A percentile compares a stretch with the other conserved stretches of the same genome.
Evolutionary conservation across 768 basidiomycete species (phyloP).

Genomic region (Mycena albidolilacea): DNA sequence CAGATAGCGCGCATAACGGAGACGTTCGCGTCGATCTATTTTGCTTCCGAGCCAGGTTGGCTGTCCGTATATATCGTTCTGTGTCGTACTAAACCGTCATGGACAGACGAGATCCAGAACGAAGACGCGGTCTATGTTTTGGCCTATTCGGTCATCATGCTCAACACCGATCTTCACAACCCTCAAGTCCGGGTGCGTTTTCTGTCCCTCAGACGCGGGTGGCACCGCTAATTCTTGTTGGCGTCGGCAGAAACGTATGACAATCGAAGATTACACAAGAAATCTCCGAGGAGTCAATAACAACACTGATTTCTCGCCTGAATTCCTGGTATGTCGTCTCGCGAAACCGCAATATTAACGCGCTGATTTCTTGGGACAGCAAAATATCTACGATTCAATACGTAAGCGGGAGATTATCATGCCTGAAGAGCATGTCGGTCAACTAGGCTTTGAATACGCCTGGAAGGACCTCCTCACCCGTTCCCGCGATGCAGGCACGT

Average conservation of each 20-base stretch:
- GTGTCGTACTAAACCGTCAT: slow-evolving; percentile 19
- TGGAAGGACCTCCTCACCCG: slow-evolving; percentile 96
- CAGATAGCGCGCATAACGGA: slow-evolving; percentile 96
- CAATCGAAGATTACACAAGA: slow-evolving; percentile 92
- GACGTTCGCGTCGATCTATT: slow-evolving; percentile 93
- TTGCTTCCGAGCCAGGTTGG: slow-evolving; percentile 86
- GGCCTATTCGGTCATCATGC: slow-evolving; percentile 96
- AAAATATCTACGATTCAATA: slow-evolving; percentile 94
- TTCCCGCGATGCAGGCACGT: slow-evolving; percentile 82
- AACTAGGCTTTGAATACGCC: slow-evolving; percentile 97
- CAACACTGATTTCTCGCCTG: slow-evolving; percentile 83
- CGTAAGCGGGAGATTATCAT: slow-evolving; percentile 95
- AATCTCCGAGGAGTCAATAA: slow-evolving; percentile 96
- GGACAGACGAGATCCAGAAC: slow-evolving; percentile 87
- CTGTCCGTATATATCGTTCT: slow-evolving; percentile 20
- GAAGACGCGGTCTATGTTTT: slow-evolving; percentile 96
- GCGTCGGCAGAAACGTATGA: slow-evolving; percentile 88
- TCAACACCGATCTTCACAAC: slow-evolving; percentile 97
- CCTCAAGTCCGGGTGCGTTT: slow-evolving; percentile 87
- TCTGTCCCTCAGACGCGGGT: not conserved
- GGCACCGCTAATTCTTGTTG: slow-evolving; percentile 13
- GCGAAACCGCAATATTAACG: not conserved
- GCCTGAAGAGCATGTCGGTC: slow-evolving; percentile 97
- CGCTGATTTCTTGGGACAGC: slow-evolving; percentile 60
- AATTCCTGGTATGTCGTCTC: slow-evolving; percentile 78